phyloP scores from a whole-genome alignment of 192 early-diverging fungal genomes.

The Podila epicladia region DNA sequence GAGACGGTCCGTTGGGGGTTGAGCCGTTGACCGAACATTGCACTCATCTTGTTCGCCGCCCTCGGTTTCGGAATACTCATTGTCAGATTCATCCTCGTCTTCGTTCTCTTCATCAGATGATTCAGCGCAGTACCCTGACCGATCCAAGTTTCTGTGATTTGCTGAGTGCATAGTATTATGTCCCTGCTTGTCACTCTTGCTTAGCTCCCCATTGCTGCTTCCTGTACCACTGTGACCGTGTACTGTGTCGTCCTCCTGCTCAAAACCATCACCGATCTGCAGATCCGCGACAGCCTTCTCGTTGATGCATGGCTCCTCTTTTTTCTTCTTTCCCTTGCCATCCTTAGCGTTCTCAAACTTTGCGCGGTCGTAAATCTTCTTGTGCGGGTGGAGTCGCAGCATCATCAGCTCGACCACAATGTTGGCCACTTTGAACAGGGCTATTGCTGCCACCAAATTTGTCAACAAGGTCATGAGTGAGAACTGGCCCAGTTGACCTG shows the following conservation, averaged over 20 bases:
- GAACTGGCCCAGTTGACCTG: slow-evolving; percentile 51
- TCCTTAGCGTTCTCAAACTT: slow-evolving; percentile 40
- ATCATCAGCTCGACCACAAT: slow-evolving; percentile 52
- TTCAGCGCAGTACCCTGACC: neutral
- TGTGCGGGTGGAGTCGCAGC: slow-evolving; percentile 46
- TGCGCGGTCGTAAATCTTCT: slow-evolving; percentile 26
- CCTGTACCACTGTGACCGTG: neutral
- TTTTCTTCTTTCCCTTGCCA: neutral
- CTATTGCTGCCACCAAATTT: slow-evolving; percentile 50
- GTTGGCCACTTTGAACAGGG: slow-evolving; percentile 51
- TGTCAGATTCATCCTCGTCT: neutral
- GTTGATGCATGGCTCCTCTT: neutral
- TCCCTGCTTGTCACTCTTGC: neutral
- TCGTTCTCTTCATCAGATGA: neutral
- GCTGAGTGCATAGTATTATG: neutral
- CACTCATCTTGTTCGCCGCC: neutral
- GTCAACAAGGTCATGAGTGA: slow-evolving; percentile 46
- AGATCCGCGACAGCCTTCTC: neutral
- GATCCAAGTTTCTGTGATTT: neutral
- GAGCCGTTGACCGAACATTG: neutral
- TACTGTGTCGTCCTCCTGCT: neutral
- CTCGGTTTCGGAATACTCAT: neutral
- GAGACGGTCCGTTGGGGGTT: neutral
- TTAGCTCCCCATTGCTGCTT: neutral
- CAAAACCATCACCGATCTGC: neutral